Conservation (phyloP, 306 rosid species). For the Oemleria cerasiformis region DNA sequence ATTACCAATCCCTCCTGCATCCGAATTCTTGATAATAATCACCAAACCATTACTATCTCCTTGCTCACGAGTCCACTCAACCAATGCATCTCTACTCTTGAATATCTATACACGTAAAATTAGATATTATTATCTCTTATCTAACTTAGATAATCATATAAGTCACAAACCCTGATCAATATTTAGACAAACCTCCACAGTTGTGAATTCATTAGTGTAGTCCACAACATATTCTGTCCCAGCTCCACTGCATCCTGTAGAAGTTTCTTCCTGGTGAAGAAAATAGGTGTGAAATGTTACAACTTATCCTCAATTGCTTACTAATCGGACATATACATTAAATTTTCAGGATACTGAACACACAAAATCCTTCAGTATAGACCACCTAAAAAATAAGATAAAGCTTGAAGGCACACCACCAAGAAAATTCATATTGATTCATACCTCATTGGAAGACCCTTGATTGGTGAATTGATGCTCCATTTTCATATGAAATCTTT, state of each 20-base stretch:
- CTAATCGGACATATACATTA: too few relatives aligned
- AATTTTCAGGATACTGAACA: too few relatives aligned
- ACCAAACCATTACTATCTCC: not conserved
- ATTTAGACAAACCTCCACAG: not conserved
- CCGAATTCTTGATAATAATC: constrained; percentile 16
- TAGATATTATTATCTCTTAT: not conserved
- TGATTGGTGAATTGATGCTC: not conserved
- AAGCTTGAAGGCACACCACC: not conserved
- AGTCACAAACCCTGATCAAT: not conserved
- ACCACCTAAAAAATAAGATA: not conserved
- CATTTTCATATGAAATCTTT: not conserved
- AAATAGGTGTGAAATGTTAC: not conserved
- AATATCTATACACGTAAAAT: not conserved
- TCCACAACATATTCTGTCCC: not conserved
- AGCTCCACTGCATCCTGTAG: not conserved
- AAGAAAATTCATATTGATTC: not conserved
- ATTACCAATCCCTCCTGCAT: not conserved
- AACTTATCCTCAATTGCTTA: not conserved
- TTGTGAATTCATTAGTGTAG: not conserved
- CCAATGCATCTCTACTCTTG: constrained; percentile 7
- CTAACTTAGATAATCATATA: not conserved
- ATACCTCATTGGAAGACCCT: not conserved
- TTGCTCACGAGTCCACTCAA: not conserved
- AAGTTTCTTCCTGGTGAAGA: not conserved
- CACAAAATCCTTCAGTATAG: too few relatives aligned